Conservation (phyloP, 106 monocot species). For the Iris macrosiphon region DNA sequence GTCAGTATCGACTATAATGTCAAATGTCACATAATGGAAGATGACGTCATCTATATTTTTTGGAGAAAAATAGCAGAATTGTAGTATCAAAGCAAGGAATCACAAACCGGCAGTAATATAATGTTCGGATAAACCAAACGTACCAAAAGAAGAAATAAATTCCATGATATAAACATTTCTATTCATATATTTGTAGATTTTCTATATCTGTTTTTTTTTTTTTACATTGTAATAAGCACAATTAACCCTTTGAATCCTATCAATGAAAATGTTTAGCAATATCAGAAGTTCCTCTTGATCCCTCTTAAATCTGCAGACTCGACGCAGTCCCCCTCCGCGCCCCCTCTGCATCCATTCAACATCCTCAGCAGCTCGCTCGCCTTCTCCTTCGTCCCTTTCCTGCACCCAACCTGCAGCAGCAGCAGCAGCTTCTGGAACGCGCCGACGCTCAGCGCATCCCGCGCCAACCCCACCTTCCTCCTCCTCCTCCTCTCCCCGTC, state of each 20-base stretch:
- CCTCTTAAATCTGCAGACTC: constrained; percentile 36
- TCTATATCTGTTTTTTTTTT: neutral
- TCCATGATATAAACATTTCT: too few species aligned
- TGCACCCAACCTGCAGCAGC: constrained; percentile 42
- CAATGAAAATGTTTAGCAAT: too few species aligned
- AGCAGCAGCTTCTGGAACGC: constrained; percentile 62
- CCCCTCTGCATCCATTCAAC: constrained; percentile 27
- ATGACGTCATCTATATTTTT: too few species aligned
- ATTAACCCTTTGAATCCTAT: too few species aligned
- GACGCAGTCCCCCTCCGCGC: constrained; percentile 40
- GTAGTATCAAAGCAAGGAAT: too few species aligned
- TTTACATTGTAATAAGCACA: too few species aligned
- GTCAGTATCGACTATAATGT: too few species aligned
- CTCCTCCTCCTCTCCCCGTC: neutral
- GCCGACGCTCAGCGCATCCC: constrained; percentile 37
- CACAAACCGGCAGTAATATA: too few species aligned
- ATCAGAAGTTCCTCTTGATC: constrained; percentile 40
- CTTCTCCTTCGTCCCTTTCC: constrained; percentile 32
- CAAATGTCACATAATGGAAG: too few species aligned
- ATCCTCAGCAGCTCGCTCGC: constrained; percentile 44
- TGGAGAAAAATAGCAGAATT: too few species aligned
- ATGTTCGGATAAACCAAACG: neutral
- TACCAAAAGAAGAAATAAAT: neutral
- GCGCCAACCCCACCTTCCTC: constrained; percentile 5
- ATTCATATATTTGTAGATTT: neutral